Base-by-base conservation (phyloP, 2,329 filamentous ascomycete genomes). In the Neonectria neomacrospora region DNA sequence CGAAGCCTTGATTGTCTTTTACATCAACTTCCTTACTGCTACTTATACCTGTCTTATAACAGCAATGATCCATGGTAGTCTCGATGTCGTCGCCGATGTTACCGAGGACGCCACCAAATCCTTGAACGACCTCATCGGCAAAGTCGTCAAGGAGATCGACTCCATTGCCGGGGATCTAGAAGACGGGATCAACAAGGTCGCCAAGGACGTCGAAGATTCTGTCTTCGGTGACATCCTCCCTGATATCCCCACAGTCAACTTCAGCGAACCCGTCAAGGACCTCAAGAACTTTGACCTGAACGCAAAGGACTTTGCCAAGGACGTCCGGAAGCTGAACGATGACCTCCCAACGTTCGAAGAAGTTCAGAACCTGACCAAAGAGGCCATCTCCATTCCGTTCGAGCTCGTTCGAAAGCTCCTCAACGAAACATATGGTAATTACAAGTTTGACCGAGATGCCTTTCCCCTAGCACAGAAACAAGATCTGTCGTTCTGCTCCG, bases 21-120 rank as follows among this genome's bases (percentile, higher is more conserved):
- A 94, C 76, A 94, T 99, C 81, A 93, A 96, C 77, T 90, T 97
- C 80, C 86, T 97, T 80, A 94, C 93, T 47, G 91, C 90, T 54
- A 97, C 94, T 16, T 97, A 97, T 75, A 85, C 93, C 68, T 99
- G 96, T 75, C 86, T 99, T 55, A 92, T 96, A 75, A 92, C 92
- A 30, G 87, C 97, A 67, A 89, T 93, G 51, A 86, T 97, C 59
- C 88, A 91, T 67, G 93, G 93, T 66, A 92, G 89, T 72, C 82
- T 97, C 54, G 88, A 93, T 54, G 89, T 90, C 47, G 92, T 84
- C 5, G 80, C 83, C 12, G 78, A 84, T 54, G 78, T 81, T 11
- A 82, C 87, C 63, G 82, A 87, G 69, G 78, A 83, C n/a, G 83
- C 80, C 11, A 85, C 86, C 45, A 76, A 82, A 45, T 78, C 76